Base-by-base conservation (phyloP, 306 rosid species). In the Leucaena leucocephala region DNA sequence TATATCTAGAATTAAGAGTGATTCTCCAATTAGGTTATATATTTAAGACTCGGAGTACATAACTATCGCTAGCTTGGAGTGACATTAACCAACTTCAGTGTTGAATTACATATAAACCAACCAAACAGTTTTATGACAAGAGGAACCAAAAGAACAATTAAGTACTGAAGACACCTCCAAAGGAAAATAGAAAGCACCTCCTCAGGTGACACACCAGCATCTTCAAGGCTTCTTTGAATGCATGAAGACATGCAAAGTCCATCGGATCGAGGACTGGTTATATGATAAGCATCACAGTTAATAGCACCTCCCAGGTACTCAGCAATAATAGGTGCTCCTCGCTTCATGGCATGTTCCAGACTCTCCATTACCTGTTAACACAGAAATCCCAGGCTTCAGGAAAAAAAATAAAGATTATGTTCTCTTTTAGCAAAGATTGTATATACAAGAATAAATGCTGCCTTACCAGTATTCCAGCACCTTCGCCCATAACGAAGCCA, bases 401-500 rank as follows among this genome's bases (percentile, higher is more conserved):
- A n/a, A n/a, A n/a, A n/a, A n/a, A n/a, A n/a, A n/a, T n/a, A 61
- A n/a, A n/a, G n/a, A n/a, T n/a, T 61, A 14, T 27, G 40, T 33
- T 33, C 67, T 33, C 5, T 61, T 33, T 10, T 8, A 10, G n/a
- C 67, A 33, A 33, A 13, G 40, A 4, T 34, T 17, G 4, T n/a
- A n/a, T n/a, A n/a, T 34, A 33, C 9, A 12, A 12, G 40, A n/a
- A n/a, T n/a, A 33, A 61, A 61, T 33, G 40, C 40, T 11, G 67
- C 8, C n/a, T 61, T 88, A 95, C 99, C 97, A 95, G 77, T 78
- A 95, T 88, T 74, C 99, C 99, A 79, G 99, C 84, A 75, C 99
- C 99, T 88, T 95, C 99, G 9, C 99, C 98, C 97, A 92, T 93
- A 46, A 95, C 99, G 90, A 95, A 95, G 52, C 99, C 99, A 84